A percentile compares a stretch with the other conserved stretches of the same genome.
Conservation (phyloP, 2,329 filamentous ascomycete species). For the Parafenestella ontariensis region DNA sequence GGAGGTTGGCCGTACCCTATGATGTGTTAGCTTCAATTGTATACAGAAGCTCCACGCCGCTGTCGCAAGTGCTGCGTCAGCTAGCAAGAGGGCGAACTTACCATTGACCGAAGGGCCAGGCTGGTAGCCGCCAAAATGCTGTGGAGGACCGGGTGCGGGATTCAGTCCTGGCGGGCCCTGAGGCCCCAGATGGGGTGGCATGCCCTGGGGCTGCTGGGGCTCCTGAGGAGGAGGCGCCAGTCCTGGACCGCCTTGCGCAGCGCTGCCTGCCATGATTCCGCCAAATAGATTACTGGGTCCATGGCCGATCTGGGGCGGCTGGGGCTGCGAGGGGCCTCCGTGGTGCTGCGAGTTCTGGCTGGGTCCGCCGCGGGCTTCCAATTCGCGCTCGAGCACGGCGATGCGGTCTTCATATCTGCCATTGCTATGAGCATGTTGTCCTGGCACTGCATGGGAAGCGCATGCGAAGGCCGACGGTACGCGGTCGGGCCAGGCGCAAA, state of each 20-base stretch:
- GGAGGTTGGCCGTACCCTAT: slow-evolving; percentile 83
- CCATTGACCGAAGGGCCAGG: slow-evolving; percentile 69
- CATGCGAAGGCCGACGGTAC: background rate
- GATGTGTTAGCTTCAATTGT: slow-evolving; percentile 13
- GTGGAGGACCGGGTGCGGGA: slow-evolving; percentile 64
- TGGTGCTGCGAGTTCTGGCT: slow-evolving; percentile 76
- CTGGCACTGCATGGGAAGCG: background rate
- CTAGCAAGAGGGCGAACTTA: slow-evolving; percentile 48
- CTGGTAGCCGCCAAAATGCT: slow-evolving; percentile 75
- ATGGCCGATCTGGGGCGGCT: slow-evolving; percentile 84
- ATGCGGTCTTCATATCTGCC: slow-evolving; percentile 95
- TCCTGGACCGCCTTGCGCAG: slow-evolving; percentile 81
- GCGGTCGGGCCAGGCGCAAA: background rate
- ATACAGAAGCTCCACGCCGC: background rate
- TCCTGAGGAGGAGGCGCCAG: slow-evolving; percentile 74
- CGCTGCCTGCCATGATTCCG: slow-evolving; percentile 91
- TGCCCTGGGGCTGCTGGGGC: slow-evolving; percentile 64
- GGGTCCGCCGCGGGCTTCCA: slow-evolving; percentile 74
- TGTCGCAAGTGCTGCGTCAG: background rate
- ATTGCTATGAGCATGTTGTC: slow-evolving; percentile 14
- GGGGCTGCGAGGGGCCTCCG: slow-evolving; percentile 81
- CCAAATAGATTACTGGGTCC: slow-evolving; percentile 91
- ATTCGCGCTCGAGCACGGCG: slow-evolving; percentile 81
- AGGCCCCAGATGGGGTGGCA: slow-evolving; percentile 69
- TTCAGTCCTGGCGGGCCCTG: slow-evolving; percentile 75